A percentile compares a stretch with the other conserved stretches of the same genome.
phyloP scores from a whole-genome alignment of 495 filamentous ascomycete species.

The Xylaria venustula region DNA sequence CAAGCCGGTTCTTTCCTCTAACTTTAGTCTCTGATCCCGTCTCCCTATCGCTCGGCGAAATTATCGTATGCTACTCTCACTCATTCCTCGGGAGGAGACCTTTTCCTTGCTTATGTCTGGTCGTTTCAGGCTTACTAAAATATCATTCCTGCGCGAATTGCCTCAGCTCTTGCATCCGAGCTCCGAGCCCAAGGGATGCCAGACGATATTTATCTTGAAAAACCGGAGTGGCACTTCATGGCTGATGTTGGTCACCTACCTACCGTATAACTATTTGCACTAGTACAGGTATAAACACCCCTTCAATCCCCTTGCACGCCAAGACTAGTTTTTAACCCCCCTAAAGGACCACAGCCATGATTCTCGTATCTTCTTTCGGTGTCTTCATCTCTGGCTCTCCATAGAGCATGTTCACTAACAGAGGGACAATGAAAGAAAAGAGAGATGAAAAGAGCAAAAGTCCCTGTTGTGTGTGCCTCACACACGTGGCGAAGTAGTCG shows the following conservation, averaged over 20 bases:
- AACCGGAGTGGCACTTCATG: background rate
- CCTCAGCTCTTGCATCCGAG: constrained; percentile 4
- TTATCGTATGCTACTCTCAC: background rate
- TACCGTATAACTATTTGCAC: no score
- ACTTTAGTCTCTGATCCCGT: background rate
- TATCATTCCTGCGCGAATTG: background rate
- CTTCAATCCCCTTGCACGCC: no score
- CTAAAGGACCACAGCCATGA: no score
- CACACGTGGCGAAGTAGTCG: constrained; percentile 14
- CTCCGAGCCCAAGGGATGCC: background rate
- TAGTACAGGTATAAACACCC: no score
- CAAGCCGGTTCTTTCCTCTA: background rate
- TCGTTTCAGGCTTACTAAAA: background rate
- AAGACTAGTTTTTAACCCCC: no score
- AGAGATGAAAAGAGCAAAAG: background rate
- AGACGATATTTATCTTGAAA: background rate
- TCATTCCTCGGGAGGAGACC: background rate
- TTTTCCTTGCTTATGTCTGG: background rate
- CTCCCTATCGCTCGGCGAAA: background rate
- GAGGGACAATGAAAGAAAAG: background rate
- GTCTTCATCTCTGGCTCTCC: no score
- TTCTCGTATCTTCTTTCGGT: no score
- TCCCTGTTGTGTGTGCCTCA: background rate
- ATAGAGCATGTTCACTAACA: no score
- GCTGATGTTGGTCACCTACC: no score